Conservation (phyloP, 2,329 filamentous ascomycete species). For the Sphaerostilbella broomeana region DNA sequence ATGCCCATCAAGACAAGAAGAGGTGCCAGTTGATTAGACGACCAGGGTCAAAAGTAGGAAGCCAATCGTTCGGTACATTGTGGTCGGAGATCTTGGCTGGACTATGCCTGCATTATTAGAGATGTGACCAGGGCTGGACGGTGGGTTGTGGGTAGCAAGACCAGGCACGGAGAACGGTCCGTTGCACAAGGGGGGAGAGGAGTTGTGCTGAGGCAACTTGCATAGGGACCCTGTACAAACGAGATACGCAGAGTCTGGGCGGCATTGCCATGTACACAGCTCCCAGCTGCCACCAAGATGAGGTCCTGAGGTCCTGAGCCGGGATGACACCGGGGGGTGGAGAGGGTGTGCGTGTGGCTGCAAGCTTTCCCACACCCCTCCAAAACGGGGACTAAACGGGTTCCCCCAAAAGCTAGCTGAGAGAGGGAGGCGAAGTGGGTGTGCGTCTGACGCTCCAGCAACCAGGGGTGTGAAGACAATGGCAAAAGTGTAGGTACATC, state of each 20-base stretch:
- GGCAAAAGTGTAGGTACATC: not conserved
- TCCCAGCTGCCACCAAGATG: too few relatives aligned
- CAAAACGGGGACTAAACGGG: constrained; percentile 4
- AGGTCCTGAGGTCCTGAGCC: too few relatives aligned
- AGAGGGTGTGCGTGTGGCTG: not conserved
- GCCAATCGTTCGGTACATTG: constrained; percentile 26
- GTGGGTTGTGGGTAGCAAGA: constrained; percentile 6
- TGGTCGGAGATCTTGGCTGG: constrained; percentile 23
- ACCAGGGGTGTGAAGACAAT: not conserved
- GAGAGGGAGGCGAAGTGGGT: constrained; percentile 1
- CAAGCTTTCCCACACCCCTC: constrained; percentile 3
- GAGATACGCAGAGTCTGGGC: too few relatives aligned
- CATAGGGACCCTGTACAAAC: too few relatives aligned
- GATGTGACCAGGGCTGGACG: constrained; percentile 17
- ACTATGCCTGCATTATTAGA: constrained; percentile 14
- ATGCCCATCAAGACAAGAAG: not conserved
- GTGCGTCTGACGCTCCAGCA: too few relatives aligned
- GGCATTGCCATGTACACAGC: too few relatives aligned
- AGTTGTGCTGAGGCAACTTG: not conserved
- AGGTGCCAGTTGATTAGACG: constrained; percentile 19
- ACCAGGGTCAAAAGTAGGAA: constrained; percentile 22
- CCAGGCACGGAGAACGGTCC: not conserved
- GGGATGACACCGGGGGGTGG: not conserved
- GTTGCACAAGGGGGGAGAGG: not conserved
- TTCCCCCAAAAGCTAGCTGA: constrained; percentile 4